These are phyloP conservation scores for Candida taoyuanica DNA, from an alignment of 805 yeast species.

Conservation along the genomic window DNA sequence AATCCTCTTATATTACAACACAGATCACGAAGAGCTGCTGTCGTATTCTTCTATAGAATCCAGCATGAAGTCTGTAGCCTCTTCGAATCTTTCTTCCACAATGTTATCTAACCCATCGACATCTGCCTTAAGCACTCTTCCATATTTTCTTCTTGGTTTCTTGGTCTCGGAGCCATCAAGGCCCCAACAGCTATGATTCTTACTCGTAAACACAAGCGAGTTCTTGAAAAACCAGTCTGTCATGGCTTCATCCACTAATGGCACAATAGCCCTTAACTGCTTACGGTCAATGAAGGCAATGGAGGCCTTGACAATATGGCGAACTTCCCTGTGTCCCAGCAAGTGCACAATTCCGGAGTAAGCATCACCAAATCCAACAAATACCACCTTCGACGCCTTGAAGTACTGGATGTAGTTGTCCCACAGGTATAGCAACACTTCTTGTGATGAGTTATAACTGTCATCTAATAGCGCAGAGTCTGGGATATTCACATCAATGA, in stretches of 20 bases:
- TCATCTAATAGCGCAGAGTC: constrained; percentile 38
- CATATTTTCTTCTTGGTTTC: constrained; percentile 85
- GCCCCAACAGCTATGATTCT: constrained; percentile 79
- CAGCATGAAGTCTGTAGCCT: constrained; percentile 76
- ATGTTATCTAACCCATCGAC: constrained; percentile 71
- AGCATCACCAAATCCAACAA: constrained; percentile 88
- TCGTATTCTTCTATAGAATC: constrained; percentile 73
- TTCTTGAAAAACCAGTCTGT: constrained; percentile 89
- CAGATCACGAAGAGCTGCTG: constrained; percentile 29
- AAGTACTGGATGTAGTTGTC: constrained; percentile 84
- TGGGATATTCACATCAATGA: constrained; percentile 81
- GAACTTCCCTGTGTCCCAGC: constrained; percentile 72
- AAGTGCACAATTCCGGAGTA: constrained; percentile 83
- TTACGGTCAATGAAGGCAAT: constrained; percentile 66
- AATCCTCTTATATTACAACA: neutral
- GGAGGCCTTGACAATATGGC: constrained; percentile 64
- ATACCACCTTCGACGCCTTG: constrained; percentile 61
- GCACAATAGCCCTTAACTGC: constrained; percentile 72
- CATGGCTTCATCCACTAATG: constrained; percentile 83
- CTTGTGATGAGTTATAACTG: constrained; percentile 64
- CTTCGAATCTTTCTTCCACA: constrained; percentile 77
- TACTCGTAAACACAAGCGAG: constrained; percentile 75
- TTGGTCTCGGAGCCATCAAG: constrained; percentile 44
- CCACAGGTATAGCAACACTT: constrained; percentile 76
- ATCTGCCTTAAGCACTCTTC: constrained; percentile 76